Base-by-base conservation (phyloP, 768 basidiomycete genomes). In the Macrolepiota albuminosa region DNA sequence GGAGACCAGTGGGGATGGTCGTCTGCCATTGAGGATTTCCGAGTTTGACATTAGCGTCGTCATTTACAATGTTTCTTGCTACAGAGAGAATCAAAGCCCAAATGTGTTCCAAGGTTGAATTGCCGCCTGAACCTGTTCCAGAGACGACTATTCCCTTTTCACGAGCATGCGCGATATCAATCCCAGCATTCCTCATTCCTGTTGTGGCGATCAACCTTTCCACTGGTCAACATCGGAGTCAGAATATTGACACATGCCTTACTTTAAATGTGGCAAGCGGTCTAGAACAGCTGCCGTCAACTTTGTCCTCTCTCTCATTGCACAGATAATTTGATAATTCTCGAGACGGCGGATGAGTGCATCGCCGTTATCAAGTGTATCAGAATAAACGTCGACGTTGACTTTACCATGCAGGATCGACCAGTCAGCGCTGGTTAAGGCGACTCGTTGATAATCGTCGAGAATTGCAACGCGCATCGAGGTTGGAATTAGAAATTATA, bases 231-330 rank as follows among this genome's bases (percentile, higher is more conserved):
- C 57, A 36, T 33, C 18, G 10, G 13, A n/a, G 14, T 31, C 5
- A 43, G n/a, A 10, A 54, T 34, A 14, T n/a, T 16, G 6, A 56
- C 6, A 39, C 18, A 36, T 2, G 16, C 26, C 73, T 34, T 39
- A 78, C 73, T 76, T 78, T 47, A 89, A 75, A 51, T 83, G 83
- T 7, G 86, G 86, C 37, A 89, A 73, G 47, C 76, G 74, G 56
- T 79, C 79, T 47, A 89, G 67, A 10, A 86, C 62, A 0, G 77
- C 71, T 6, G 73, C 68, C 7, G 76, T 67, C 66, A 89, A 81
- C 58, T 80, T 82, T 0, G 87, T 88, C 34, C 87, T 74, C 64
- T 88, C 87, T 54, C 87, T 75, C 86, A 88, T 88, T 4, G 85
- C 77, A 67, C 82, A 84, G 24, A 88, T 75, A 46, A 89, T 78